Conservation (phyloP, 2,329 filamentous ascomycete genomes). For the Colletotrichum filicis region DNA sequence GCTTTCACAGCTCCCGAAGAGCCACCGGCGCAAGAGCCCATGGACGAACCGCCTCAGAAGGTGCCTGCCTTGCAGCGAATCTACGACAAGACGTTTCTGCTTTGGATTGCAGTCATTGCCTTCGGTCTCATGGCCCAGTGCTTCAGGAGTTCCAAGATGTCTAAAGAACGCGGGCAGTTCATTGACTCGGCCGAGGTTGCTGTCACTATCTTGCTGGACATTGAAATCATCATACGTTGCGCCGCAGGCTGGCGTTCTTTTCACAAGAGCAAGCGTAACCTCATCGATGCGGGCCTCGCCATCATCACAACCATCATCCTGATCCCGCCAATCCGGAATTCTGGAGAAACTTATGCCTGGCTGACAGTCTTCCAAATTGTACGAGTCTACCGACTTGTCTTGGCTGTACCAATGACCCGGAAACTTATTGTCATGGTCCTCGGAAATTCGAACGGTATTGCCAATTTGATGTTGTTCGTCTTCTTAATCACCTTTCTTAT, state of each 20-base stretch:
- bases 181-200: conserved; percentile 79
- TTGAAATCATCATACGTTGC: conserved; percentile 87
- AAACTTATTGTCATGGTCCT: conserved; percentile 89
- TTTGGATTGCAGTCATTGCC: conserved; percentile 86
- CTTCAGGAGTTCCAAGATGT: conserved; percentile 82
- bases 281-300: conserved; percentile 83
- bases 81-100: conserved; percentile 77
- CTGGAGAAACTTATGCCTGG: conserved; percentile 82
- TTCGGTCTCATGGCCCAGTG: conserved; percentile 85
- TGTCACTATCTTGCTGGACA: conserved; percentile 80
- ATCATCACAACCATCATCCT: conserved; percentile 87
- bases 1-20: conserved; percentile 86
- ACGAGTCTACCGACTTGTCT: conserved; percentile 89
- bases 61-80: conserved; percentile 70
- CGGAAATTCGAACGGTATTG: conserved; percentile 90
- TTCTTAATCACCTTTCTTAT: conserved; percentile 95
- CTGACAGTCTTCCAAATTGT: conserved; percentile 94
- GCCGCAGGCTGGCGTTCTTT: conserved; percentile 84
- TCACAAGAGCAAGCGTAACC: conserved; percentile 77
- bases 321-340: conserved; percentile 80
- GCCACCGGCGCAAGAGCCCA: conserved; percentile 41
- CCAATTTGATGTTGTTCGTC: conserved; percentile 95
- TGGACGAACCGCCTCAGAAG: conserved; percentile 39
- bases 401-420: conserved; percentile 88
- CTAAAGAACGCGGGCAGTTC: conserved; percentile 65